Conservation (phyloP, 192 early-diverging fungal species). For the Backusella luteola region DNA sequence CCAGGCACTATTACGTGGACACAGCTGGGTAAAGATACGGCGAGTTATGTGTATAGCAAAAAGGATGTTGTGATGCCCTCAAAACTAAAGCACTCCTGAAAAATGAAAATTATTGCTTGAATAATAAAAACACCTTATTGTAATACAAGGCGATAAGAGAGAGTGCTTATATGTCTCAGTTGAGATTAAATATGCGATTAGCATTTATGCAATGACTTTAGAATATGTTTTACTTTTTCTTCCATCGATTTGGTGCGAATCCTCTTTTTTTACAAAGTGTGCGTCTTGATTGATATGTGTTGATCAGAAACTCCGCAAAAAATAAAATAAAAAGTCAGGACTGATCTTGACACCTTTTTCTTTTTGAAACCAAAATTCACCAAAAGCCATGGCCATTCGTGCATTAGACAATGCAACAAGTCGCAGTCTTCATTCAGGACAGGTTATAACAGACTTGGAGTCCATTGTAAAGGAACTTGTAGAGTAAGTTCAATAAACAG, state of each 20-base stretch:
- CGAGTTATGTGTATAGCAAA: neutral
- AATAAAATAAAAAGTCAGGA: neutral
- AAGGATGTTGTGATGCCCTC: neutral
- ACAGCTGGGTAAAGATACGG: neutral
- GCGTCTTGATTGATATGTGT: no score
- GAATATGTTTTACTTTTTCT: no score
- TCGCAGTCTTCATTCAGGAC: constrained; percentile 34
- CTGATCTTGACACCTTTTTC: neutral
- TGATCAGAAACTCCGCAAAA: neutral
- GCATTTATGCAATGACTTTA: no score
- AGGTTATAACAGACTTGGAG: constrained; percentile 37
- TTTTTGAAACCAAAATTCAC: neutral
- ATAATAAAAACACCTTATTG: neutral
- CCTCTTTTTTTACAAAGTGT: no score
- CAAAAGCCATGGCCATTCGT: neutral
- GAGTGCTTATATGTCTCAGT: no score
- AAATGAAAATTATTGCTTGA: neutral
- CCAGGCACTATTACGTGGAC: neutral
- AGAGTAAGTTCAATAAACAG: constrained; percentile 24
- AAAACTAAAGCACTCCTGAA: neutral
- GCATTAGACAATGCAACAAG: constrained; percentile 30
- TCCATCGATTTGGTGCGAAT: no score
- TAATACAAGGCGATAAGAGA: no score
- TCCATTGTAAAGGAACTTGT: constrained; percentile 40
- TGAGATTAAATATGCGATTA: no score